Evolutionary conservation across 495 filamentous ascomycete genomes (phyloP).

Genomic region (Podospora comata): DNA sequence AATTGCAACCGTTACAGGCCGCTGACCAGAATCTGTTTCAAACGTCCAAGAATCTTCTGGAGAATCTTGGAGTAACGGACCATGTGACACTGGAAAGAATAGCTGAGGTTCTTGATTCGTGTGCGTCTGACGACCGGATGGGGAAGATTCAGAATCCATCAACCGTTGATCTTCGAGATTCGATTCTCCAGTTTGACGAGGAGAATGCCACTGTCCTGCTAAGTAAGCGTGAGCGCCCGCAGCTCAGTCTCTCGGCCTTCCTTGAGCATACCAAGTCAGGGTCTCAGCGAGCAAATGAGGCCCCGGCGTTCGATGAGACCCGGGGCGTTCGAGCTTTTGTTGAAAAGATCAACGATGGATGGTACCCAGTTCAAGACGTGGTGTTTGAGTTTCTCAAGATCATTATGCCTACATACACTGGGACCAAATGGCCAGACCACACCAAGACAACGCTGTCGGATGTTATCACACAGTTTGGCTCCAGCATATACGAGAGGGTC

Average conservation of each 20-base stretch:
- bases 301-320: conserved; percentile 53
- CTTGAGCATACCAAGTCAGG: conserved; percentile 72
- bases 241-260: conserved; percentile 63
- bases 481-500: conserved; percentile 59
- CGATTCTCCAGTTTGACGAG: conserved; percentile 42
- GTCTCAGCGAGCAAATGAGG: conserved; percentile 48
- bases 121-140: conserved; percentile 44
- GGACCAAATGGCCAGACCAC: conserved; percentile 64
- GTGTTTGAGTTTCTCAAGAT: conserved; percentile 62
- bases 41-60: conserved; percentile 61
- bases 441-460: conserved; percentile 70
- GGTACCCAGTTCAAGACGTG: conserved; percentile 60
- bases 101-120: conserved; percentile 52
- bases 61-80: conserved; percentile 60
- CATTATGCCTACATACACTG: conserved; percentile 59
- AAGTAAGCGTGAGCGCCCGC: conserved; percentile 40
- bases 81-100: conserved; percentile 48
- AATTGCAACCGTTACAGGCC: conserved; percentile 62
- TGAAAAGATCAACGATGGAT: conserved; percentile 49
- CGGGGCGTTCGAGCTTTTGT: conserved; percentile 58
- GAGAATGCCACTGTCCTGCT: conserved; percentile 42
- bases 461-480: conserved; percentile 64
- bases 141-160: conserved; percentile 39
- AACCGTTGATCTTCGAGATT: conserved; percentile 42
- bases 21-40: conserved; percentile 76